Percentiles rank a stretch among this genome's conserved stretches.
These are phyloP conservation scores for Penicillium coffeae DNA, from an alignment of 495 filamentous ascomycete species.

Conservation along the genomic window DNA sequence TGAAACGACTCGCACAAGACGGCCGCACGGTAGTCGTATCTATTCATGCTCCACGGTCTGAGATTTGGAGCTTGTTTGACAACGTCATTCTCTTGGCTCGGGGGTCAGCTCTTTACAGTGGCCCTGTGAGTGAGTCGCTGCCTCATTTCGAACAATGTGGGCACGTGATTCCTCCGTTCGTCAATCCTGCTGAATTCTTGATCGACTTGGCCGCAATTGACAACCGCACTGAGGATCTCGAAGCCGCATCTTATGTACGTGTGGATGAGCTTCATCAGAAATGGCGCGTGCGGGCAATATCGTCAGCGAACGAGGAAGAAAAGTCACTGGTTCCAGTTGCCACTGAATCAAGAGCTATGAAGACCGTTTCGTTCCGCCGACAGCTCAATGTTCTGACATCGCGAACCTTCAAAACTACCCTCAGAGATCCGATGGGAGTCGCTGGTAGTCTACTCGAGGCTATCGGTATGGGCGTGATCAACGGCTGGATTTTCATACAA, in stretches of 20 bases:
- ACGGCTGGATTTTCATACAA: slow-evolving; percentile 66
- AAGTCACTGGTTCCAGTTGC: background rate
- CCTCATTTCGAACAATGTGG: slow-evolving; percentile 56
- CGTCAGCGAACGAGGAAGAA: background rate
- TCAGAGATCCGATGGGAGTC: slow-evolving; percentile 69
- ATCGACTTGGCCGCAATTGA: slow-evolving; percentile 70
- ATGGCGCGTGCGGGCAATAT: slow-evolving; percentile 40
- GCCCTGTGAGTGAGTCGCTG: slow-evolving; percentile 47
- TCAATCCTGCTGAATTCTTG: slow-evolving; percentile 70
- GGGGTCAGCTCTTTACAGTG: slow-evolving; percentile 64
- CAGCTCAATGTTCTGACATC: slow-evolving; percentile 62
- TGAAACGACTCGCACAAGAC: slow-evolving; percentile 61
- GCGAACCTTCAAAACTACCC: slow-evolving; percentile 61
- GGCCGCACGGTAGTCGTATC: slow-evolving; percentile 69
- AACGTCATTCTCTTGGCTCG: slow-evolving; percentile 58
- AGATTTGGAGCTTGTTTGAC: slow-evolving; percentile 74
- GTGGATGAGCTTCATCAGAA: slow-evolving; percentile 51
- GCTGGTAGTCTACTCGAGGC: slow-evolving; percentile 62
- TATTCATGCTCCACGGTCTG: slow-evolving; percentile 69
- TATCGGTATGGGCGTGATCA: slow-evolving; percentile 60
- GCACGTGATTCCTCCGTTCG: slow-evolving; percentile 57
- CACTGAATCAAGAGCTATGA: slow-evolving; percentile 9
- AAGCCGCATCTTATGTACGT: slow-evolving; percentile 51
- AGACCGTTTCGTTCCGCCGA: slow-evolving; percentile 45
- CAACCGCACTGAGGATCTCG: slow-evolving; percentile 57